A percentile compares a stretch with the other conserved stretches of the same genome.
phyloP scores from a whole-genome alignment of 371 early-diverging fungal species.

The Blakeslea trispora region DNA sequence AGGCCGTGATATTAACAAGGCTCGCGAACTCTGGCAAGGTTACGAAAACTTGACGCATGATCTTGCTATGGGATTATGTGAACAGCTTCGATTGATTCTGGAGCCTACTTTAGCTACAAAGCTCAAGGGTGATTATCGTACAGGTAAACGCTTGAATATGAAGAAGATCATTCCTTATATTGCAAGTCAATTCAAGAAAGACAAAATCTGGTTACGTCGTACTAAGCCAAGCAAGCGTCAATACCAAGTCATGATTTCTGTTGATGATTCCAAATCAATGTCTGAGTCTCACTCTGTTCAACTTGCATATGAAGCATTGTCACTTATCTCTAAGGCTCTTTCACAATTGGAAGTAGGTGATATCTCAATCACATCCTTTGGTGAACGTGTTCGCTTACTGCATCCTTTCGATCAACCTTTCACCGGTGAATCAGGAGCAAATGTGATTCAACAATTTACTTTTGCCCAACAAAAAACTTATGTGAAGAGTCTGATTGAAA shows the following conservation, averaged over 20 bases:
- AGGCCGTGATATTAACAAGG: constrained; percentile 61
- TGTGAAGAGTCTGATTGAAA: constrained; percentile 80
- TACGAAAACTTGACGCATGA: constrained; percentile 90
- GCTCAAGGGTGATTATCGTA: constrained; percentile 98
- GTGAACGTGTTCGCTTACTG: constrained; percentile 81
- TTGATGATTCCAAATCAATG: constrained; percentile 99
- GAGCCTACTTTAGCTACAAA: constrained; percentile 97
- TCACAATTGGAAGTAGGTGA: constrained; percentile 94
- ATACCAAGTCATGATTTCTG: constrained; percentile 97
- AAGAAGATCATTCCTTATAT: constrained; percentile 99
- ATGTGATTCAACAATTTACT: constrained; percentile 83
- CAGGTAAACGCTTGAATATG: constrained; percentile 99
- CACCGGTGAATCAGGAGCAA: constrained; percentile 87
- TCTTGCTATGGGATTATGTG: constrained; percentile 87
- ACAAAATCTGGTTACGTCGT: constrained; percentile 99
- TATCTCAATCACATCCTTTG: constrained; percentile 89
- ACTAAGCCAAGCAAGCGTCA: constrained; percentile 97
- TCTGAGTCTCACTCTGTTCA: constrained; percentile 84
- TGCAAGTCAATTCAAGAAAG: constrained; percentile 98
- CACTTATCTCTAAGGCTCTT: constrained; percentile 89
- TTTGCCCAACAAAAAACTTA: constrained; percentile 92
- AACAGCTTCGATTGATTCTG: constrained; percentile 95
- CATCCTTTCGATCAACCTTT: constrained; percentile 94
- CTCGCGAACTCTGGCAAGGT: constrained; percentile 85
- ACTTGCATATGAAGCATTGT: constrained; percentile 92